Evolutionary conservation across 2,329 filamentous ascomycete species (phyloP), one percentile per base, ranked within the genome.

Genomic region (Phyllosticta capitalensis): DNA sequence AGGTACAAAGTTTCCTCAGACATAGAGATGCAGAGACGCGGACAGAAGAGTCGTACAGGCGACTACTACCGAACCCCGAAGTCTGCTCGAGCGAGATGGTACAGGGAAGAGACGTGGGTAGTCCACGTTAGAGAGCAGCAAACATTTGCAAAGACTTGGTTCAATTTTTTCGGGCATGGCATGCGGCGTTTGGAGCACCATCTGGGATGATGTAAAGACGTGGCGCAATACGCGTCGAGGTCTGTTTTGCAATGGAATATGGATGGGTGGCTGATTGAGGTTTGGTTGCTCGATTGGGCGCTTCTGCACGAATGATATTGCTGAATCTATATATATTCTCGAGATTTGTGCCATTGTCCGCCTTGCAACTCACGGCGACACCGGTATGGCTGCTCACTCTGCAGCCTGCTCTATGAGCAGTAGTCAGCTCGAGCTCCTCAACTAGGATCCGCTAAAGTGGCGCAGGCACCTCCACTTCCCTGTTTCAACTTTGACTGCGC

Each of bases 1-100:
- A 90, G 56, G 86, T 97, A 48, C 82, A 90, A 65, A 84, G 77
- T 58, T 97, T 97, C 68, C 65, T 97, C 61, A 83, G 84, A 67
- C 75, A 77, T 45, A 68, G 72, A 24, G 75, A 78, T 50, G 70
- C 72, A 14, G 66, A 75, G 19, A 67, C 68, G 38, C 62, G 65
- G 2, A 67, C 73, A 55, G 77, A 80, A 45, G 78, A 78, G 59
- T 73, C 71, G 56, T 75, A 76, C 54, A 72, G 74, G 55, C 74
- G 75, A 59, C 53, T 80, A 19, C 65, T 81, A 14, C 76, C 77
- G 19, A 71, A 74, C 14, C 68, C 71, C 17, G 79, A 81, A 64
- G 71, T 72, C 9, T 80, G 76, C 65, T 66, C 75, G 19, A 77
- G 75, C 63, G 75, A 77, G 52, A 69, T 72, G 56, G 67, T 76